Conservation (phyloP, 345 rosid genomes). For the Nephelium lappaceum region DNA sequence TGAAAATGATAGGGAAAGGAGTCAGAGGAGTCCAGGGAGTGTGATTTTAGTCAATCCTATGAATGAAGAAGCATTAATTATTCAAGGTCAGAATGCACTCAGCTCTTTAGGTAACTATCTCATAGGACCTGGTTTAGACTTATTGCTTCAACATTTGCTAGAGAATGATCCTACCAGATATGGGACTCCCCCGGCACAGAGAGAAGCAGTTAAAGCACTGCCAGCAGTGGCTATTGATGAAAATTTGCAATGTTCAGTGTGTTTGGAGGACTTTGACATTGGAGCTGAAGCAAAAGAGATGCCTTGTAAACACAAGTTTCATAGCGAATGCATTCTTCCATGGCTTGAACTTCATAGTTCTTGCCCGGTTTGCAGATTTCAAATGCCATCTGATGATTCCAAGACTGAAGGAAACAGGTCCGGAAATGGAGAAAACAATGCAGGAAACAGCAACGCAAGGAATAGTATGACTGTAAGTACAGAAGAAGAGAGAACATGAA, state of each 20-base stretch:
- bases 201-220: slow-evolving; percentile 45
- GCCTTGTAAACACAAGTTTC: slow-evolving; percentile 68
- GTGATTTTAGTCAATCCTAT: slow-evolving; percentile 42
- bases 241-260: slow-evolving; percentile 44
- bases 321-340: slow-evolving; percentile 48
- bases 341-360: slow-evolving; percentile 70
- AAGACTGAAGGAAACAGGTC: slow-evolving; percentile 19
- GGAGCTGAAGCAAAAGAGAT: slow-evolving; percentile 65
- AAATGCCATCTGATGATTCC: slow-evolving; percentile 36
- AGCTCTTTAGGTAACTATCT: slow-evolving; percentile 39
- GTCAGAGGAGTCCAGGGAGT: slow-evolving; percentile 6
- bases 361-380: slow-evolving; percentile 62
- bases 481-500: slow-evolving; percentile 1
- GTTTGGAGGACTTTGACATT: slow-evolving; percentile 57
- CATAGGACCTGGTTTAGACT: slow-evolving; percentile 47
- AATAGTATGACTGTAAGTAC: neutral
- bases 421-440: slow-evolving; percentile 7
- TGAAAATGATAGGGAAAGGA: slow-evolving; percentile 25
- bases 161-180: slow-evolving; percentile 40
- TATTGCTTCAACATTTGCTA: slow-evolving; percentile 42
- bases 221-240: slow-evolving; percentile 34
- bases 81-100: slow-evolving; percentile 28
- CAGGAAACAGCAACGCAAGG: slow-evolving; percentile 8
- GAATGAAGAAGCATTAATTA: slow-evolving; percentile 40
- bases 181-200: slow-evolving; percentile 43